Evolutionary conservation across 345 rosid species (phyloP).

Genomic region (Jatropha curcas): DNA sequence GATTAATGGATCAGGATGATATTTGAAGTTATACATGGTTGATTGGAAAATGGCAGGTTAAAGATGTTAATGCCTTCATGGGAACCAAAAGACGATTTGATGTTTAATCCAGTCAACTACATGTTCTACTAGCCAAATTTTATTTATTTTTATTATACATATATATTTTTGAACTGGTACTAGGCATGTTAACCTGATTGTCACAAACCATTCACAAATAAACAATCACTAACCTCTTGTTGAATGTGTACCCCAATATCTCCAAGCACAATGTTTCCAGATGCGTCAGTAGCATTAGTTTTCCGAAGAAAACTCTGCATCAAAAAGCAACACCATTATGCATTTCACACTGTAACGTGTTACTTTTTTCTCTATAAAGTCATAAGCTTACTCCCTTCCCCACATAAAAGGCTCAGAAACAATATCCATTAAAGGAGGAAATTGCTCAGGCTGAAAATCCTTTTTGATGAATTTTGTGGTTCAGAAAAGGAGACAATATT

Average conservation of each 20-base stretch:
- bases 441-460: background rate
- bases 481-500: background rate
- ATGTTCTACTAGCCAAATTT: background rate
- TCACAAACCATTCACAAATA: background rate
- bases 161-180: too few species aligned
- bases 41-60: background rate
- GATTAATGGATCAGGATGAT: background rate
- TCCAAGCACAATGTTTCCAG: constrained; percentile 83
- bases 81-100: background rate
- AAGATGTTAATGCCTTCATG: background rate
- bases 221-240: constrained; percentile 74
- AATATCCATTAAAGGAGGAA: background rate
- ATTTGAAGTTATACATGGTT: background rate
- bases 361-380: background rate
- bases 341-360: background rate
- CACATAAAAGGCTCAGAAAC: background rate
- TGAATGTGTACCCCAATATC: constrained; percentile 90
- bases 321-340: constrained; percentile 17
- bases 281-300: constrained; percentile 94
- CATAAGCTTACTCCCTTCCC: background rate
- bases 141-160: too few species aligned
- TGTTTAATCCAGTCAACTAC: background rate
- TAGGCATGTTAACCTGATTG: background rate
- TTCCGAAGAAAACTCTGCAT: constrained; percentile 71
- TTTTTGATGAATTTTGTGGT: background rate